phyloP scores from a whole-genome alignment of 306 rosid genomes.

The Corylus americana region DNA sequence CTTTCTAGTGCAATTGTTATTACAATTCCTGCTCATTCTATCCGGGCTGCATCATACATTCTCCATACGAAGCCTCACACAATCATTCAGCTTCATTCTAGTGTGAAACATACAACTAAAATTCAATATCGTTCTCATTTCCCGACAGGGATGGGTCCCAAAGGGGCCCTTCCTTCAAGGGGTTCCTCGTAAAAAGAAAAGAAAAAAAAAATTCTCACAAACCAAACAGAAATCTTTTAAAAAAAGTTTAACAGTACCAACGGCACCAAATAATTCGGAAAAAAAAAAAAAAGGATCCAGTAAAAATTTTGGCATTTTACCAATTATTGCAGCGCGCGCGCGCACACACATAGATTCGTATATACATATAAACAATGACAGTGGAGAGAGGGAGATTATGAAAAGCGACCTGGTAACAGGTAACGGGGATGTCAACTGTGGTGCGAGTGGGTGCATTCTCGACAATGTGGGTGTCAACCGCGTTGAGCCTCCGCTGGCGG shows the following conservation, averaged over 20 bases:
- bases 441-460: constrained; percentile 39
- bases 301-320: neutral
- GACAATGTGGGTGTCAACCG: constrained; percentile 51
- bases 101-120: neutral
- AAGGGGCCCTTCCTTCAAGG: too few relatives aligned
- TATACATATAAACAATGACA: neutral
- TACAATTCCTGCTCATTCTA: too few relatives aligned
- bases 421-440: constrained; percentile 70
- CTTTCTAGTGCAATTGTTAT: too few relatives aligned
- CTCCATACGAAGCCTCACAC: neutral
- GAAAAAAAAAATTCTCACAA: neutral
- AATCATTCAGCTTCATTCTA: neutral
- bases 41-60: neutral
- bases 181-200: too few relatives aligned
- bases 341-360: neutral
- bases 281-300: neutral
- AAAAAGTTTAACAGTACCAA: neutral
- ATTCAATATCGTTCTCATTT: neutral
- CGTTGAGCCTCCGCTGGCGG: constrained; percentile 57
- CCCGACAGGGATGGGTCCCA: too few relatives aligned
- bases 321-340: too few relatives aligned
- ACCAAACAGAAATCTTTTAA: neutral
- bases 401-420: constrained; percentile 77
- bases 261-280: neutral
- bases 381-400: neutral